phyloP scores from a whole-genome alignment of 2,329 filamentous ascomycete species.

The Gremmenia infestans region DNA sequence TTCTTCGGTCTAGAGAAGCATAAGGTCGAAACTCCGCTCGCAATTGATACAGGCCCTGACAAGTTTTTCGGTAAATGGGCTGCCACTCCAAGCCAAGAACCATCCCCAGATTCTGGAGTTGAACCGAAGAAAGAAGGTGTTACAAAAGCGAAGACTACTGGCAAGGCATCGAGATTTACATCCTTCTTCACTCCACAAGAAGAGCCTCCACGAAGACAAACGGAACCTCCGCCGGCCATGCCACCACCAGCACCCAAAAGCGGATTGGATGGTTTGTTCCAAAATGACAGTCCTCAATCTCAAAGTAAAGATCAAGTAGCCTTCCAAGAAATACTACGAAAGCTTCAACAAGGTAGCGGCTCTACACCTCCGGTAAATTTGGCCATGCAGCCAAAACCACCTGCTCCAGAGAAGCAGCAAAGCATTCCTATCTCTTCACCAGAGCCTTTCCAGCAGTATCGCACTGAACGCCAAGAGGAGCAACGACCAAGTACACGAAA shows the following conservation, averaged over 20 bases:
- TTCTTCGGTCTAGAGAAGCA: constrained; percentile 41
- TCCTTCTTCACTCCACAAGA: constrained; percentile 65
- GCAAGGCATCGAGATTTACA: constrained; percentile 79
- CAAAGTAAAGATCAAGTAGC: constrained; percentile 69
- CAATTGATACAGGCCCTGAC: constrained; percentile 64
- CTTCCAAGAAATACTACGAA: constrained; percentile 76
- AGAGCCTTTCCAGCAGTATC: constrained; percentile 38
- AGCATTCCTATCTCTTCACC: constrained; percentile 42
- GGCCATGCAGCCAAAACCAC: constrained; percentile 26
- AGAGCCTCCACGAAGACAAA: constrained; percentile 45
- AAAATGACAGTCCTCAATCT: constrained; percentile 12
- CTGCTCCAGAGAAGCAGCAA: constrained; percentile 40
- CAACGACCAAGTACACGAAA: constrained; percentile 26
- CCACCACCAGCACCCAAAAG: constrained; percentile 22
- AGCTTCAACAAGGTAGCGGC: constrained; percentile 57
- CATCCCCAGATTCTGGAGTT: constrained; percentile 32
- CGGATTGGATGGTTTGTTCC: constrained; percentile 19
- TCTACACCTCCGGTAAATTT: constrained; percentile 39
- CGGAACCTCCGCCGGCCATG: constrained; percentile 44
- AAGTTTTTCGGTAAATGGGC: constrained; percentile 65
- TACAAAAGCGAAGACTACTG: constrained; percentile 49
- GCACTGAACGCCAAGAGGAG: constrained; percentile 29
- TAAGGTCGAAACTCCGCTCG: constrained; percentile 48
- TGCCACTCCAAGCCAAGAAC: constrained; percentile 46
- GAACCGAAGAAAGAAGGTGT: constrained; percentile 41